A percentile compares a stretch with the other conserved stretches of the same genome.
These are phyloP conservation scores for Mikania micrantha DNA, from an alignment of 129 eudicot genomes.

Conservation along the genomic window DNA sequence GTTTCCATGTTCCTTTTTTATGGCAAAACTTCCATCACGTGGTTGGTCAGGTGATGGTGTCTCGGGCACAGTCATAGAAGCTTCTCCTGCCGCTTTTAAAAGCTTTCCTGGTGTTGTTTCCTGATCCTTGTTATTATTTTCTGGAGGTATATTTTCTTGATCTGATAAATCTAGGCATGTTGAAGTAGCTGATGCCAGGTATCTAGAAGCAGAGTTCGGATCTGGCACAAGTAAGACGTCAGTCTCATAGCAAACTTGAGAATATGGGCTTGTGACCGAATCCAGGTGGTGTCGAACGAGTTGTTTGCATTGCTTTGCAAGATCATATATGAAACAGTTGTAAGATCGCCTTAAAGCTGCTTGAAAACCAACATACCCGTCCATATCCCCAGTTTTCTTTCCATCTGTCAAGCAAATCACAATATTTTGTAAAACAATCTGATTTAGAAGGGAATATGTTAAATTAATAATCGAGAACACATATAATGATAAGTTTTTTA, in stretches of 20 bases:
- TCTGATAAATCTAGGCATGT: constrained; percentile 67
- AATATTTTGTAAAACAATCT: constrained; percentile 3
- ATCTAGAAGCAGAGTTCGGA: constrained; percentile 29
- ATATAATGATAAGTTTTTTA: not conserved
- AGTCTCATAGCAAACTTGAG: constrained; percentile 71
- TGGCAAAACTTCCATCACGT: constrained; percentile 39
- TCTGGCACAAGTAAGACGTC: constrained; percentile 33
- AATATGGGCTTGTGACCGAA: constrained; percentile 93
- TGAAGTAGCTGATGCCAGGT: constrained; percentile 39
- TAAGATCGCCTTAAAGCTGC: constrained; percentile 93
- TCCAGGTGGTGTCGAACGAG: constrained; percentile 91
- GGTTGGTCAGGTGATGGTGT: constrained; percentile 87
- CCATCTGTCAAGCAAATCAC: constrained; percentile 40
- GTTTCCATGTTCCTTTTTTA: constrained; percentile 69
- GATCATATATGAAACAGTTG: constrained; percentile 57
- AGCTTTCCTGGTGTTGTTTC: constrained; percentile 68
- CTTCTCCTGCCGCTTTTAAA: constrained; percentile 45
- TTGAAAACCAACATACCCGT: constrained; percentile 85
- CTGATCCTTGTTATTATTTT: constrained; percentile 22
- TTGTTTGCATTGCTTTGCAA: constrained; percentile 76
- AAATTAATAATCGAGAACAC: not conserved
- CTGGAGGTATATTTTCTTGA: constrained; percentile 71
- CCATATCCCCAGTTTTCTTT: constrained; percentile 72
- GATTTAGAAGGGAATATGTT: not conserved
- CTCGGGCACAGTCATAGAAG: constrained; percentile 67